Conservation (phyloP, 2,329 filamentous ascomycete genomes). For the Herpotrichia juniperi region DNA sequence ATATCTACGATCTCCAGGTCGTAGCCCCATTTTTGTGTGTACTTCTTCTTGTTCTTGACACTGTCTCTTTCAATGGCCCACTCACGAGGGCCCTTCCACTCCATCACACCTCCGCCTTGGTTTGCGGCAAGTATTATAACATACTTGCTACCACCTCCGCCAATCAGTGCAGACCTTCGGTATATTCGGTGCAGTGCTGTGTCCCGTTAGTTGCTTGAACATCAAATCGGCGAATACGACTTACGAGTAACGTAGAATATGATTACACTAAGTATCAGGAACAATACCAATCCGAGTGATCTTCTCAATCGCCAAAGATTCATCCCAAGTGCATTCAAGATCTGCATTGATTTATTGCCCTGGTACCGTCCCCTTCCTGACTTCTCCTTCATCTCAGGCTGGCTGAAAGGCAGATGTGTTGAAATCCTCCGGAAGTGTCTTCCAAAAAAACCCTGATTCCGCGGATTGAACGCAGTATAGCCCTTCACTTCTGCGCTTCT, state of each 20-base stretch:
- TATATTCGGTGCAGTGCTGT: slow-evolving; percentile 66
- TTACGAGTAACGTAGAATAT: slow-evolving; percentile 77
- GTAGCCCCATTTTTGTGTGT: slow-evolving; percentile 88
- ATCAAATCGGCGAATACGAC: slow-evolving; percentile 47
- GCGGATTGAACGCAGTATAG: slow-evolving; percentile 79
- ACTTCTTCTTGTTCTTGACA: slow-evolving; percentile 91
- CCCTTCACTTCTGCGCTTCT: slow-evolving; percentile 75
- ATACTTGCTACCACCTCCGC: slow-evolving; percentile 87
- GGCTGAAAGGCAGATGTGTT: slow-evolving; percentile 72
- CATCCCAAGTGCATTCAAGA: slow-evolving; percentile 47
- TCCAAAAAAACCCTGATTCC: slow-evolving; percentile 85
- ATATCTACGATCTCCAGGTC: slow-evolving; percentile 96
- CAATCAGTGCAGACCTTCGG: slow-evolving; percentile 73
- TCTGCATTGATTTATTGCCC: slow-evolving; percentile 39
- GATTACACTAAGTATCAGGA: slow-evolving; percentile 66
- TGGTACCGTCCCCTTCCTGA: slow-evolving; percentile 60
- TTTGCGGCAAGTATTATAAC: slow-evolving; percentile 95
- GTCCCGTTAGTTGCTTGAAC: background rate
- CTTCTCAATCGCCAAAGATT: slow-evolving; percentile 71
- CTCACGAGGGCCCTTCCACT: slow-evolving; percentile 96
- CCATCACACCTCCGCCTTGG: slow-evolving; percentile 95
- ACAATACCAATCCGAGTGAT: slow-evolving; percentile 63
- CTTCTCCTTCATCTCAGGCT: slow-evolving; percentile 83
- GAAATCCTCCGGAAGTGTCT: slow-evolving; percentile 83
- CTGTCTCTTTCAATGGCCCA: slow-evolving; percentile 99